These are phyloP conservation scores for Nicotiana tabacum DNA, from an alignment of 257 asterid species.

Conservation along the genomic window DNA sequence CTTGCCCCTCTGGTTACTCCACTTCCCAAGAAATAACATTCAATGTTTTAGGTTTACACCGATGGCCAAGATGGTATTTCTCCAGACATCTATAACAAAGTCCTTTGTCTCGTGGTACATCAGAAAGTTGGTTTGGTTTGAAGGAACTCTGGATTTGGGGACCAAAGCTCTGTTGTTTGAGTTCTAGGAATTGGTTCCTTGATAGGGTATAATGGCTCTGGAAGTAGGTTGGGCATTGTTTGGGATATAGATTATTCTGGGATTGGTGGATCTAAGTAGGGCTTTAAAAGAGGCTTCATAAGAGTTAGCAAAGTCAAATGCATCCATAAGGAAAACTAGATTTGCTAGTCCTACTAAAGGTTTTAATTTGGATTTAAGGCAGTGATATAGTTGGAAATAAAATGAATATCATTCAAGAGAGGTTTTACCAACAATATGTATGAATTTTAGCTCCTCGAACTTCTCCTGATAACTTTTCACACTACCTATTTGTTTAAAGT, in stretches of 20 bases:
- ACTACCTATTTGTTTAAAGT: background rate
- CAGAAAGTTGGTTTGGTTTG: background rate
- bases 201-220: background rate
- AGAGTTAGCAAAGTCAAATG: background rate
- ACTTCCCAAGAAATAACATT: background rate
- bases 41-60: background rate
- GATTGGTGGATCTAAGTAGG: background rate
- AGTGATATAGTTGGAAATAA: background rate
- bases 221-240: too few relatives aligned
- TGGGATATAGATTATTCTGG: background rate
- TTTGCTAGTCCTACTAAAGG: background rate
- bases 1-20: background rate
- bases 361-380: background rate
- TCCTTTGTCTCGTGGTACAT: too few relatives aligned
- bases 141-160: background rate
- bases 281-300: background rate
- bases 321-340: background rate
- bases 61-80: too few relatives aligned
- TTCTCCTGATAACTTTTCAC: background rate
- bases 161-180: background rate
- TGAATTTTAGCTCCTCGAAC: background rate
- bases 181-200: background rate
- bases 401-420: background rate
- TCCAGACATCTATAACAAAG: too few relatives aligned
- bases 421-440: background rate